Evolutionary conservation across 176 grass and related monocot genomes (phyloP), one percentile per base, ranked within the genome.

Genomic region (Rhynchospora tenuis): DNA sequence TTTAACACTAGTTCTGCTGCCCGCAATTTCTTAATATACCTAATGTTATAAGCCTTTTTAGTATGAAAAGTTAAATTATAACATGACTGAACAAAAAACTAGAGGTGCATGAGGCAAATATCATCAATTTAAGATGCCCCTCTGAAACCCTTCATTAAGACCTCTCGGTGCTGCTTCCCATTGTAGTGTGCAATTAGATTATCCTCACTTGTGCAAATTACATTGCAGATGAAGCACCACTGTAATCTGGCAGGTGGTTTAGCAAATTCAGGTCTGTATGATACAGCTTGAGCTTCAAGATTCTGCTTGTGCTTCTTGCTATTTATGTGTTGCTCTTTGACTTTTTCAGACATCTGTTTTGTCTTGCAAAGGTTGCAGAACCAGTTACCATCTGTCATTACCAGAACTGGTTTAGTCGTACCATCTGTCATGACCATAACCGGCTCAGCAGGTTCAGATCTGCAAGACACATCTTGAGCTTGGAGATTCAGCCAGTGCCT

Each of bases 401-500:
- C 0, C 48, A 51, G 11, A 51, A 51, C 7, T 4, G 33, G 33
- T 4, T 38, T 38, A 38, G 33, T 4, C 5, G 33, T 38, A 38
- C 33, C 33, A 38, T 38, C 33, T 38, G 33, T 38, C 2, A 2
- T 38, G 33, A 38, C 33, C 33, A 38, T 38, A 38, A 38, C 33
- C 33, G 19, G 42, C 64, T 81, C 7, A 55, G 13, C 24, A 48
- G 80, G 19, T 81, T 23, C 80, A 16, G 23, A 47, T 82, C 23
- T 65, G 31, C 2, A 47, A 43, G 52, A 20, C 59, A 77, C 63
- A 29, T 26, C 24, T 65, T 65, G 63, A 74, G 22, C 55, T 42
- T 80, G 55, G 27, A 82, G 59, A 26, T 82, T 82, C 33, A 46
- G 5, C 22, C 8, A 50, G 43, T 82, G 79, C 58, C 27, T 82